Conservation (phyloP, 164 flowering plant species). For the Macadamia integrifolia region DNA sequence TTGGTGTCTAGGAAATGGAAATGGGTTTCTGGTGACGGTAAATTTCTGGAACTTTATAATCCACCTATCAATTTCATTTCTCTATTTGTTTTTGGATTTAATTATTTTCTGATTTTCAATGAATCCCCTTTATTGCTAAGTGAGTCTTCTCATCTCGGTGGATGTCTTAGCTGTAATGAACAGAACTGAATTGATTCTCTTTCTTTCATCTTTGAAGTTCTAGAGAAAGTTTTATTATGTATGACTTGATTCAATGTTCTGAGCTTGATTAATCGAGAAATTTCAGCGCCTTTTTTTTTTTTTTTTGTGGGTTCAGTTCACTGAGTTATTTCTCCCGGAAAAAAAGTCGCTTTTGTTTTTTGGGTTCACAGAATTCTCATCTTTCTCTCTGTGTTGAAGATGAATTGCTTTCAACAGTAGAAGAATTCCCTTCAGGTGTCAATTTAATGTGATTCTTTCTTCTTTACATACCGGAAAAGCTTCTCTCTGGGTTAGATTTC, state of each 20-base stretch:
- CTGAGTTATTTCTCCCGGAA: too few species aligned
- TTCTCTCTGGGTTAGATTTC: neutral
- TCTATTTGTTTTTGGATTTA: neutral
- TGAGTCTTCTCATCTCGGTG: neutral
- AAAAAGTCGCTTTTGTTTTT: neutral
- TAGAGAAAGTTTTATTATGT: neutral
- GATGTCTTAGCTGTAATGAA: neutral
- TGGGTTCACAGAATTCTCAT: too few species aligned
- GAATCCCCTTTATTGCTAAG: too few species aligned
- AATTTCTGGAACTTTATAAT: neutral
- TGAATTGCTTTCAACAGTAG: neutral
- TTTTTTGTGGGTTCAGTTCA: too few species aligned
- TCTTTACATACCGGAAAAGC: neutral
- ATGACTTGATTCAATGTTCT: conserved; percentile 13
- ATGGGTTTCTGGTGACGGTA: neutral
- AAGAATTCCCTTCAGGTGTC: neutral
- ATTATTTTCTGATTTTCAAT: too few species aligned
- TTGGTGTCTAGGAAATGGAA: neutral
- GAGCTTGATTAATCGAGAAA: conserved; percentile 8
- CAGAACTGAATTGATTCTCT: neutral
- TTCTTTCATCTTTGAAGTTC: conserved; percentile 7
- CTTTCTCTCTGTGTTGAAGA: neutral
- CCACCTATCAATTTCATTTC: neutral
- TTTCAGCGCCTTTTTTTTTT: neutral
- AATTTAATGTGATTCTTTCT: neutral